phyloP scores from a whole-genome alignment of 2,329 filamentous ascomycete species.

The Talaromyces sp. region DNA sequence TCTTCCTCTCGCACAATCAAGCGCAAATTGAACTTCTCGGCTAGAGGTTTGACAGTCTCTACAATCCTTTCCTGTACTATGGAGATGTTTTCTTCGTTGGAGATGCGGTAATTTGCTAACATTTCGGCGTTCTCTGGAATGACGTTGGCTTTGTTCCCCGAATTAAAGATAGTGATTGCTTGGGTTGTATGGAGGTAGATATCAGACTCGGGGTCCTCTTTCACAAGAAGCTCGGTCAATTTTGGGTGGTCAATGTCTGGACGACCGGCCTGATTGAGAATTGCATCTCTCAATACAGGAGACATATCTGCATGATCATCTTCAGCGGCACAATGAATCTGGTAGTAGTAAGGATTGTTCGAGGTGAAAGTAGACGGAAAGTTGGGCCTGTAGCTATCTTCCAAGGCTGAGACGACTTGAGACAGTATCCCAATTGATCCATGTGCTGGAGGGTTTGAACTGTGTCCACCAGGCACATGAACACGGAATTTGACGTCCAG shows the following conservation, averaged over 20 bases:
- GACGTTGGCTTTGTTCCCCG: constrained; percentile 58
- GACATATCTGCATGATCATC: constrained; percentile 51
- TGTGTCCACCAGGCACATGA: constrained; percentile 59
- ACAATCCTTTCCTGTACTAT: constrained; percentile 47
- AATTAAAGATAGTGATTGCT: constrained; percentile 44
- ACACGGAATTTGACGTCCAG: constrained; percentile 59
- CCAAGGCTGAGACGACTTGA: constrained; percentile 61
- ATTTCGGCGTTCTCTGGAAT: constrained; percentile 54
- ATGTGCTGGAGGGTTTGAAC: constrained; percentile 58
- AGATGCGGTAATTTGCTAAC: constrained; percentile 56
- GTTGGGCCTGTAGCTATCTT: constrained; percentile 51
- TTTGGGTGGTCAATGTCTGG: not conserved
- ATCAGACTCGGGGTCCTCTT: not conserved
- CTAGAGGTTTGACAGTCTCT: constrained; percentile 39
- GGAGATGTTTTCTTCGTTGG: constrained; percentile 51
- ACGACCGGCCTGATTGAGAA: not conserved
- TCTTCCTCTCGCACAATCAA: not conserved
- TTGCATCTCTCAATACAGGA: constrained; percentile 34
- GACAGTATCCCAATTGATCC: constrained; percentile 67
- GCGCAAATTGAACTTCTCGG: not conserved
- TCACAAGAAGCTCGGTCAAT: not conserved
- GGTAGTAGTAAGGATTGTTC: constrained; percentile 54
- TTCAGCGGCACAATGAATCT: constrained; percentile 56
- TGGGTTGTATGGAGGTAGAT: not conserved
- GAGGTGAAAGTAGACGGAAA: constrained; percentile 44